phyloP scores from a whole-genome alignment of 306 rosid genomes.

The Biancaea sappan region DNA sequence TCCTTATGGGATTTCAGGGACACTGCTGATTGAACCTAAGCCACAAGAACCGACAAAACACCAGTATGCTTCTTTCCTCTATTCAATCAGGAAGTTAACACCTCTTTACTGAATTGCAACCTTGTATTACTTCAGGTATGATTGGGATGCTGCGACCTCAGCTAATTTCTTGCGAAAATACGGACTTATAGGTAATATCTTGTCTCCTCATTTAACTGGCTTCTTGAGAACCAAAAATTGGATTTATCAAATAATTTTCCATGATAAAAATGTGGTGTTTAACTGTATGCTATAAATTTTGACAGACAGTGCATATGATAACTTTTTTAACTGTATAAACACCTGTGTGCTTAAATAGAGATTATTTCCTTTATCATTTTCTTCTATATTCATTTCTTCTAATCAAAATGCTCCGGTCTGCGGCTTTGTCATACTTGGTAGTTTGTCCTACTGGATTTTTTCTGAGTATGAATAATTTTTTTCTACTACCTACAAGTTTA shows the following conservation, averaged over 20 bases:
- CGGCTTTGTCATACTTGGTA: neutral
- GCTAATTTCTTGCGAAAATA: slow-evolving; percentile 86
- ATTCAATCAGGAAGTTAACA: slow-evolving; percentile 28
- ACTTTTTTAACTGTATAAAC: slow-evolving; percentile 1
- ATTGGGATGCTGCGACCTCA: slow-evolving; percentile 99
- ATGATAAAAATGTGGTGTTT: neutral
- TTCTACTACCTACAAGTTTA: neutral
- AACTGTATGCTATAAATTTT: neutral
- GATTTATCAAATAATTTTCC: slow-evolving; percentile 7
- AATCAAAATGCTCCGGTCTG: neutral
- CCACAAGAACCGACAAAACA: slow-evolving; percentile 99
- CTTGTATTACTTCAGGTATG: slow-evolving; percentile 65
- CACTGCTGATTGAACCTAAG: slow-evolving; percentile 91
- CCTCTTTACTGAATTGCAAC: slow-evolving; percentile 6
- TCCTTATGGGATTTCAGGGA: slow-evolving; percentile 55
- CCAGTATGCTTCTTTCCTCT: slow-evolving; percentile 55
- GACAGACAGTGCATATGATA: neutral
- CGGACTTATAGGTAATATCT: slow-evolving; percentile 65
- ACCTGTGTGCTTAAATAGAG: neutral
- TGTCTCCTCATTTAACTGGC: slow-evolving; percentile 24
- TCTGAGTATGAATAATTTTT: neutral
- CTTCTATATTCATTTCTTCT: neutral
- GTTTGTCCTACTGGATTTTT: neutral
- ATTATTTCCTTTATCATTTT: neutral
- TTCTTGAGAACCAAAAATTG: slow-evolving; percentile 16